These are phyloP conservation scores for Laguncularia racemosa DNA, from an alignment of 345 rosid genomes.

Conservation along the genomic window DNA sequence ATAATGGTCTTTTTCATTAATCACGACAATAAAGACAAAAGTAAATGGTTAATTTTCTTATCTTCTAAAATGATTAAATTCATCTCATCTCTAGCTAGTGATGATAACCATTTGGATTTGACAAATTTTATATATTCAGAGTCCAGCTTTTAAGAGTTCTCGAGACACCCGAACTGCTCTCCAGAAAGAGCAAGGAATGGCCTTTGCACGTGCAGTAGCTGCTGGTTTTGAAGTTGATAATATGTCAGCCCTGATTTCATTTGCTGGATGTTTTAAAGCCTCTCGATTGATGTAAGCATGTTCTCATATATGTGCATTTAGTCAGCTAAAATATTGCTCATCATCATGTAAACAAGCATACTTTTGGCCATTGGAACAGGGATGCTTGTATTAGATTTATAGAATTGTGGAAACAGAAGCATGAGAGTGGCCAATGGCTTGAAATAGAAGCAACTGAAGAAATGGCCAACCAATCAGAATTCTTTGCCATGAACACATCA, in stretches of 20 bases:
- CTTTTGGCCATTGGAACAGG: constrained; percentile 38
- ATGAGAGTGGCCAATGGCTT: constrained; percentile 89
- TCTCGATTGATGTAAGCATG: constrained; percentile 59
- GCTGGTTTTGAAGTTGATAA: constrained; percentile 90
- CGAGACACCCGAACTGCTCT: constrained; percentile 64
- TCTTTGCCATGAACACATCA: constrained; percentile 49
- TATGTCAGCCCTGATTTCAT: constrained; percentile 64
- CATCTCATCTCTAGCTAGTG: background rate
- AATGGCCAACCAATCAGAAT: constrained; percentile 43
- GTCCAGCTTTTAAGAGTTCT: constrained; percentile 83
- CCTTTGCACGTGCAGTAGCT: constrained; percentile 98
- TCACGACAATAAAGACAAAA: no score
- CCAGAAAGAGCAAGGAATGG: constrained; percentile 99
- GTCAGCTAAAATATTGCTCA: background rate
- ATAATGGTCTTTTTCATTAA: no score
- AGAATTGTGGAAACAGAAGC: constrained; percentile 92
- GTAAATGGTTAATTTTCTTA: background rate
- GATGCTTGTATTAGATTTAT: constrained; percentile 74
- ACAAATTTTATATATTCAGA: constrained; percentile 27
- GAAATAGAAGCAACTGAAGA: constrained; percentile 80
- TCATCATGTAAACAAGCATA: background rate
- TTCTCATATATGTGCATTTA: background rate
- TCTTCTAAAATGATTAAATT: background rate
- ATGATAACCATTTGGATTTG: background rate
- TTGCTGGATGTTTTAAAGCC: constrained; percentile 87